phyloP scores from a whole-genome alignment of 1,284 basidiomycete genomes.

The Pseudozyma thailandica region DNA sequence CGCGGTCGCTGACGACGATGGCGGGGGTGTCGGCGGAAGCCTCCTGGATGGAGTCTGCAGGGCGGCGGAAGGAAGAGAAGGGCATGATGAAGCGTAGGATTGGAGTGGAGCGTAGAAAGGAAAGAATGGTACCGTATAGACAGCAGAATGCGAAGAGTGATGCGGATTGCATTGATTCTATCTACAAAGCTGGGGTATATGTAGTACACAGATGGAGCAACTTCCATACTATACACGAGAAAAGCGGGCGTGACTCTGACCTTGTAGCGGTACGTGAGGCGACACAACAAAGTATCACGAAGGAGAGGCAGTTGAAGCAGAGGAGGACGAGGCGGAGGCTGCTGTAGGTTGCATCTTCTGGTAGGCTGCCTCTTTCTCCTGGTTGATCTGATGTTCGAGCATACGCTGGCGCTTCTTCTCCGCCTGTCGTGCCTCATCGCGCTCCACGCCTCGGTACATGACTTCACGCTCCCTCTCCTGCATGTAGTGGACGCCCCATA shows the following conservation, averaged over 20 bases:
- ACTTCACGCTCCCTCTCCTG: conserved; percentile 83
- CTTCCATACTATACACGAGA: too few species aligned
- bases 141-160: neutral
- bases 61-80: too few species aligned
- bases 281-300: conserved; percentile 1
- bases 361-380: conserved; percentile 53
- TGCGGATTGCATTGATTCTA: neutral
- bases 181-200: neutral
- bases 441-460: conserved; percentile 65
- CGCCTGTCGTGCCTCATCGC: conserved; percentile 59
- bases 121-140: too few species aligned
- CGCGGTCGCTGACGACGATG: too few species aligned
- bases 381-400: conserved; percentile 54
- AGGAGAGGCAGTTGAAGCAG: conserved; percentile 2
- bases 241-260: too few species aligned
- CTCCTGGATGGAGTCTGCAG: too few species aligned
- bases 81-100: too few species aligned
- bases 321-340: neutral
- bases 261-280: neutral
- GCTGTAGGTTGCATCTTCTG: conserved; percentile 61
- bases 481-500: conserved; percentile 91
- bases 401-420: conserved; percentile 59
- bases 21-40: too few species aligned
- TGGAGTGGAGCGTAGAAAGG: too few species aligned
- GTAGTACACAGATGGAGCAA: neutral